Percentiles rank a stretch among this genome's conserved stretches.
Evolutionary conservation across 164 flowering plant species (phyloP).

Genomic region (Stephania yunnanensis): DNA sequence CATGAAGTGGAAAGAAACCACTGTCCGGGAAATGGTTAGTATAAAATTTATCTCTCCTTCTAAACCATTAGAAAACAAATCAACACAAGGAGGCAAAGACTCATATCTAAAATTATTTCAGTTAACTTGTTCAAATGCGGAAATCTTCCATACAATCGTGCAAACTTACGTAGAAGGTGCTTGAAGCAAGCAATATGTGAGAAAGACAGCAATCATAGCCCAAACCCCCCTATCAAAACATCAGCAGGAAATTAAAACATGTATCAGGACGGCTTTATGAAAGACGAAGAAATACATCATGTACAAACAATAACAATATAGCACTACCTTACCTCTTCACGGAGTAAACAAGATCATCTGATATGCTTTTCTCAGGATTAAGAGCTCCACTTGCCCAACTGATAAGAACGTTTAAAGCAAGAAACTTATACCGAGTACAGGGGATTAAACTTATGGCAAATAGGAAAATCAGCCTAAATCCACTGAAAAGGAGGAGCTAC

Average conservation of each 20-base stretch:
- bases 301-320: neutral
- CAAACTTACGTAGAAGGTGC: constrained; percentile 95
- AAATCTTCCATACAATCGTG: neutral
- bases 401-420: constrained; percentile 7
- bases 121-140: neutral
- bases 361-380: constrained; percentile 58
- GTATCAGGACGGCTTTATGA: neutral
- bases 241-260: neutral
- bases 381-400: constrained; percentile 99
- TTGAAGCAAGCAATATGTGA: constrained; percentile 91
- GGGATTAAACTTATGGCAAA: neutral
- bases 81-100: neutral
- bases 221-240: constrained; percentile 63
- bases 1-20: neutral
- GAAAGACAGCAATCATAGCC: constrained; percentile 97
- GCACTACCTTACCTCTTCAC: constrained; percentile 63
- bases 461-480: neutral
- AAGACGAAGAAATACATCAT: neutral
- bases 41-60: neutral
- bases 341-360: constrained; percentile 62
- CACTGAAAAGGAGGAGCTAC: neutral
- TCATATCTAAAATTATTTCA: neutral
- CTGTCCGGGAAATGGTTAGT: neutral
- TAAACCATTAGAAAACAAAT: neutral
- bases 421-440: neutral